These are phyloP conservation scores for Backusella circina DNA, from an alignment of 192 early-diverging fungal species.

Conservation along the genomic window DNA sequence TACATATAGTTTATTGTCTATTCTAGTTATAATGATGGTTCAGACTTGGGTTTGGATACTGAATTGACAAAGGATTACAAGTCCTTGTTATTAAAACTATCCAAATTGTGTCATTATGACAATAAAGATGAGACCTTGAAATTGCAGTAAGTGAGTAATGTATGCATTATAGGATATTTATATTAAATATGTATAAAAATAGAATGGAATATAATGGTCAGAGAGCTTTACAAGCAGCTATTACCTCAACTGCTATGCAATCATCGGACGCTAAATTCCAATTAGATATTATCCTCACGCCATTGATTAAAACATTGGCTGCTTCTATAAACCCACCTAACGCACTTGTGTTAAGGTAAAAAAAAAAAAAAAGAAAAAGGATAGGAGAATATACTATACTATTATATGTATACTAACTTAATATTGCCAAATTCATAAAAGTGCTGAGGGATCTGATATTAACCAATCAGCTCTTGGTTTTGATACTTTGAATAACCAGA, in stretches of 20 bases:
- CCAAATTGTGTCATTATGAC: conserved; percentile 38
- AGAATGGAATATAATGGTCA: conserved; percentile 51
- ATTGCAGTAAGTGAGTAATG: conserved; percentile 25
- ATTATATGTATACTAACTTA: too few species aligned
- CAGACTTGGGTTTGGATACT: conserved; percentile 65
- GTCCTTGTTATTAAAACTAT: conserved; percentile 51
- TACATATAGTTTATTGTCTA: conserved; percentile 64
- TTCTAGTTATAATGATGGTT: conserved; percentile 64
- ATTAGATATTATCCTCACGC: conserved; percentile 53
- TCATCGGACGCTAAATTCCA: conserved; percentile 57
- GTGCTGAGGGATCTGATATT: neutral
- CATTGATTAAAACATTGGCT: conserved; percentile 37
- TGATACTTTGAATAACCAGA: neutral
- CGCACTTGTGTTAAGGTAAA: conserved; percentile 12
- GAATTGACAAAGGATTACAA: conserved; percentile 57
- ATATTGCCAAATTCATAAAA: too few species aligned
- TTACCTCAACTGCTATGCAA: conserved; percentile 59
- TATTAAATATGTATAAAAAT: neutral
- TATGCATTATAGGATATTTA: neutral
- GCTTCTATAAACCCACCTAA: neutral
- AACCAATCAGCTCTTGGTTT: neutral
- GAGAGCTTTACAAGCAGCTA: conserved; percentile 57
- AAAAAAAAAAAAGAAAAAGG: too few species aligned
- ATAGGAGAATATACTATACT: too few species aligned
- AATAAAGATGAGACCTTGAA: conserved; percentile 14